Conservation (phyloP, 805 yeast species). For the Ogataea paradorogensis region DNA sequence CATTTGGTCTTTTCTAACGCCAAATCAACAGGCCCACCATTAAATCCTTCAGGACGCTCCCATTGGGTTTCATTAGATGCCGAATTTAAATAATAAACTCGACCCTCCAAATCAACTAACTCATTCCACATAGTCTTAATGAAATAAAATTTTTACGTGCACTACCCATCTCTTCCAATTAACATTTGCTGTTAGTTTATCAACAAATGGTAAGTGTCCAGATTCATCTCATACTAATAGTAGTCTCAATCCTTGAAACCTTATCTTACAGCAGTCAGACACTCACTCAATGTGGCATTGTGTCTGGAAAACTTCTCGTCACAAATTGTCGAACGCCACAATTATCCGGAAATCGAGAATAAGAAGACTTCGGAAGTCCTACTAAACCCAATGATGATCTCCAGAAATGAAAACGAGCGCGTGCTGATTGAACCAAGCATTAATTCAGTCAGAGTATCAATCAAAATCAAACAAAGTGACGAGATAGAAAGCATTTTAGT, state of each 20-base stretch:
- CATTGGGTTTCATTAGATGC: conserved; percentile 70
- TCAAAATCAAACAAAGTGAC: conserved; percentile 95
- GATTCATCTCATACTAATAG: neutral
- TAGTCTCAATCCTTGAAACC: conserved; percentile 97
- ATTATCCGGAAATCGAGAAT: conserved; percentile 93
- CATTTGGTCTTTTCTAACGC: conserved; percentile 51
- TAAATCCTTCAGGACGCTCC: conserved; percentile 68
- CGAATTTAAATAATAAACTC: conserved; percentile 66
- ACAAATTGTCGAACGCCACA: conserved; percentile 94
- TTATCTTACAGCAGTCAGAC: conserved; percentile 88
- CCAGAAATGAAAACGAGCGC: conserved; percentile 90
- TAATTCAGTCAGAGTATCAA: conserved; percentile 86
- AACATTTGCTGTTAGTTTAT: conserved; percentile 4
- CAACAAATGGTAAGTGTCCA: conserved; percentile 8
- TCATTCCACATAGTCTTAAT: conserved; percentile 53
- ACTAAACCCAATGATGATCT: conserved; percentile 82
- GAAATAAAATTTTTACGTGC: conserved; percentile 5
- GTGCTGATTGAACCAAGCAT: conserved; percentile 92
- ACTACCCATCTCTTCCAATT: conserved; percentile 8
- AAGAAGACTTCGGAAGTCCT: conserved; percentile 78
- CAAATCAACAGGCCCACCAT: conserved; percentile 35
- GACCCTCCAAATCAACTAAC: conserved; percentile 60
- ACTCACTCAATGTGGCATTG: conserved; percentile 88
- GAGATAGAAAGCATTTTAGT: conserved; percentile 94
- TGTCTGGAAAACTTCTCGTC: conserved; percentile 93